A percentile compares a stretch with the other conserved stretches of the same genome.
These are phyloP conservation scores for Apocynum venetum DNA, from an alignment of 257 asterid species.

Conservation along the genomic window DNA sequence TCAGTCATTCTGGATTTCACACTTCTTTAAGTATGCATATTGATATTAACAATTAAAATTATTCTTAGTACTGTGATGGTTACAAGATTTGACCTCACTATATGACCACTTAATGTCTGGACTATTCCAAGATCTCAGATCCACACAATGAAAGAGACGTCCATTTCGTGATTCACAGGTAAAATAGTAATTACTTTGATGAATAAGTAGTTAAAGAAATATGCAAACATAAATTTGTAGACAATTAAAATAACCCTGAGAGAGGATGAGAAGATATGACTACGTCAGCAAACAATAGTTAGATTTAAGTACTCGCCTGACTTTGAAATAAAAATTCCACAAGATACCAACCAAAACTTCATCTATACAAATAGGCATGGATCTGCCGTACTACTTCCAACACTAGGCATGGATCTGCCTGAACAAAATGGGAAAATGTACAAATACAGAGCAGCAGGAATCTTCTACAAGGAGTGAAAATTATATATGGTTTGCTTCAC, in stretches of 20 bases:
- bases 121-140: neutral
- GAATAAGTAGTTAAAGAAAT: too few species aligned
- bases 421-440: neutral
- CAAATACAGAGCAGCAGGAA: neutral
- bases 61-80: neutral
- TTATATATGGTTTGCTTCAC: neutral
- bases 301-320: neutral
- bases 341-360: neutral
- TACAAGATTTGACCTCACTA: neutral
- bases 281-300: neutral
- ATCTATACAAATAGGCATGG: too few species aligned
- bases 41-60: neutral
- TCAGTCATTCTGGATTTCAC: neutral
- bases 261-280: too few species aligned
- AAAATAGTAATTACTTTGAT: neutral
- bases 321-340: neutral
- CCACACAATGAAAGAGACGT: neutral
- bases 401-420: too few species aligned
- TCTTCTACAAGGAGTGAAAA: neutral
- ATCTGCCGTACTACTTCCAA: too few species aligned
- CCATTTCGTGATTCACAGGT: neutral
- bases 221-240: neutral
- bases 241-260: neutral
- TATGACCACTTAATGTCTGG: neutral
- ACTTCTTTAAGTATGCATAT: neutral